Conservation (phyloP, 176 grass and related monocot species). For the Neostapfia colusana region DNA sequence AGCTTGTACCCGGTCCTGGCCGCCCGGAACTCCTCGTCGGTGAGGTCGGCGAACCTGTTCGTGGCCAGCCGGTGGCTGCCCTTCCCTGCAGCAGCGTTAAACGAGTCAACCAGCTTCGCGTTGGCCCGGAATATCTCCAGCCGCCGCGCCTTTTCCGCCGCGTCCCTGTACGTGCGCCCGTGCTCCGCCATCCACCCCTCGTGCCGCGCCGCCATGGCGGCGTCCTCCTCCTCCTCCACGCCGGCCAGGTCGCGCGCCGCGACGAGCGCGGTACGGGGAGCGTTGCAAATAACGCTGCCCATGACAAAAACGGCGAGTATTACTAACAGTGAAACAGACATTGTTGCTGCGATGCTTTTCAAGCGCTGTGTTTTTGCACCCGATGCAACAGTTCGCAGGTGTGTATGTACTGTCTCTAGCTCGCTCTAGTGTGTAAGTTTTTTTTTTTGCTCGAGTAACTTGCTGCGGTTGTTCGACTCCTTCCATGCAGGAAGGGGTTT, state of each 20-base stretch:
- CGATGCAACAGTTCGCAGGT: neutral
- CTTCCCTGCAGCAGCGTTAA: conserved; percentile 48
- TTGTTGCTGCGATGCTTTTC: neutral
- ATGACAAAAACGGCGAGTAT: conserved; percentile 10
- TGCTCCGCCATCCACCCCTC: conserved; percentile 62
- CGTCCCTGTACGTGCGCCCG: conserved; percentile 47
- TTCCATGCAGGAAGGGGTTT: conserved; percentile 39
- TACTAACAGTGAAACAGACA: conserved; percentile 29
- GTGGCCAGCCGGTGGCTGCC: conserved; percentile 43
- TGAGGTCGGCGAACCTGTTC: conserved; percentile 69
- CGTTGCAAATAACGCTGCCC: neutral
- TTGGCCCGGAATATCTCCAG: conserved; percentile 51
- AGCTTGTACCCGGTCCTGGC: conserved; percentile 36
- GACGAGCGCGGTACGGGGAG: neutral
- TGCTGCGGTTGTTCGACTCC: conserved; percentile 14
- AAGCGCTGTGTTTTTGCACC: neutral
- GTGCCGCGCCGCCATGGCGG: conserved; percentile 33
- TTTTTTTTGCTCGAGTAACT: neutral
- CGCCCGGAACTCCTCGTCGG: conserved; percentile 59
- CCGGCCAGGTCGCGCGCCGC: conserved; percentile 34
- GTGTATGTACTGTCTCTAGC: neutral
- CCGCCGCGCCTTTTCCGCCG: conserved; percentile 49
- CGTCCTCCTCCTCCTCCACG: neutral
- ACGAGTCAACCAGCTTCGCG: conserved; percentile 47
- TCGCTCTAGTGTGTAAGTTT: conserved; percentile 15